Evolutionary conservation across 345 rosid species (phyloP).

Genomic region (Arabis hirsuta): DNA sequence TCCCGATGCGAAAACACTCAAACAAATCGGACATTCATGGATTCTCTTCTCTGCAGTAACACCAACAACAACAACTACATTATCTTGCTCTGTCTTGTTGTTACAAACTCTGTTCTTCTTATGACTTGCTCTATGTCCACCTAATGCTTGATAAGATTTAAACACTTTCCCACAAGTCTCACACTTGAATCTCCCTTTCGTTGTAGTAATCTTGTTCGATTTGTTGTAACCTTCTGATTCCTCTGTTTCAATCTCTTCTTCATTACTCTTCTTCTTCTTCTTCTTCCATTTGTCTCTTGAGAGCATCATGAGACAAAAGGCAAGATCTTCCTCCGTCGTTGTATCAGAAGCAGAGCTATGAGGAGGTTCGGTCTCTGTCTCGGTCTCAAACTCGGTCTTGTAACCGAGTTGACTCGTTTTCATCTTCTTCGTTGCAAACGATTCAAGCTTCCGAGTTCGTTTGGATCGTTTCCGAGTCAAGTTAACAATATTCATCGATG

Average conservation of each 20-base stretch:
- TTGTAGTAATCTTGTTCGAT: conserved; percentile 34
- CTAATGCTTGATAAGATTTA: conserved; percentile 90
- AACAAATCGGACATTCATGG: conserved; percentile 86
- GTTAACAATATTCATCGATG: conserved; percentile 54
- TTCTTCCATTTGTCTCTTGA: conserved; percentile 87
- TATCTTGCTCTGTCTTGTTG: conserved; percentile 49
- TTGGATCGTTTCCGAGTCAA: conserved; percentile 71
- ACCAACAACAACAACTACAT: not conserved
- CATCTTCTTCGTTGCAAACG: conserved; percentile 33
- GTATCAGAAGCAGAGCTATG: conserved; percentile 79
- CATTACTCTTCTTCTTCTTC: conserved; percentile 43
- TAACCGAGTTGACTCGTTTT: conserved; percentile 38
- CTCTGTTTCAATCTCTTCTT: conserved; percentile 51
- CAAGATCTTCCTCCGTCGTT: conserved; percentile 86
- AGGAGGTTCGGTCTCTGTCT: conserved; percentile 48
- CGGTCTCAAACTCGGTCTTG: conserved; percentile 55
- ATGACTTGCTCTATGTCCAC: conserved; percentile 95
- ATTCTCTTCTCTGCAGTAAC: conserved; percentile 49
- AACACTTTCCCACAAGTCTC: conserved; percentile 83
- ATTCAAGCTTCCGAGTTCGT: conserved; percentile 51
- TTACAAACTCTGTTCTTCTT: conserved; percentile 56
- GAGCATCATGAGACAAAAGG: conserved; percentile 91
- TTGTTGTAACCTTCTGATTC: conserved; percentile 48
- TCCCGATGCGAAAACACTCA: conserved; percentile 81
- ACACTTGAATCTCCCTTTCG: conserved; percentile 64